phyloP scores from a whole-genome alignment of 768 basidiomycete species.

The Cystobasidium onofrii region DNA sequence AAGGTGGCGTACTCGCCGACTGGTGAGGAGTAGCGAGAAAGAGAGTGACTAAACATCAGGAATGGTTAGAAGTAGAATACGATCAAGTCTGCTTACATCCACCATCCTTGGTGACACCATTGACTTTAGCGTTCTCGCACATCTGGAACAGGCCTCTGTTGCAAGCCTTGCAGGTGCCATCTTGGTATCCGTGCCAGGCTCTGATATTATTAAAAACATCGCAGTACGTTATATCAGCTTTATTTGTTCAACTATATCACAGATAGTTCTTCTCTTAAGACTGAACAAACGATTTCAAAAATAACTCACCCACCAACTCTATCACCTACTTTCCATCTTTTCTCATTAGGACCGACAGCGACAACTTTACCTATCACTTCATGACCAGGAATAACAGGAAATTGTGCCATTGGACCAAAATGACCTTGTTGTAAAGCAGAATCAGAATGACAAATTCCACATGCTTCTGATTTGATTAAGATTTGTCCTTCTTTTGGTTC shows the following conservation, averaged over 20 bases:
- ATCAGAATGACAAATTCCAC: background rate
- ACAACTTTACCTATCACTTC: conserved; percentile 40
- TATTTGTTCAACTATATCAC: too few species aligned
- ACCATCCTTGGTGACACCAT: conserved; percentile 36
- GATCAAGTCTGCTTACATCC: conserved; percentile 19
- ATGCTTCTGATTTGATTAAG: conserved; percentile 29
- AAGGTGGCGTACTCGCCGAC: conserved; percentile 43
- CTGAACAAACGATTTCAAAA: background rate
- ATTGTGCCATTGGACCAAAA: background rate
- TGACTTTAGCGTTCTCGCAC: conserved; percentile 40
- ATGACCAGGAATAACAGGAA: conserved; percentile 34
- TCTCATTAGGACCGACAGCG: conserved; percentile 33
- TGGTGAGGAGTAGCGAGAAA: background rate
- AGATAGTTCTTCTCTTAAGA: background rate
- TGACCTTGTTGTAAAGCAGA: background rate
- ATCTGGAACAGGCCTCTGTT: conserved; percentile 24
- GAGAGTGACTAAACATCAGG: too few species aligned
- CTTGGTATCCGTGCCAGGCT: conserved; percentile 31
- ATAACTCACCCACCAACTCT: conserved; percentile 35
- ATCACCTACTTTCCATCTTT: conserved; percentile 40
- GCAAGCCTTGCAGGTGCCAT: conserved; percentile 30
- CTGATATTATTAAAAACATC: too few species aligned
- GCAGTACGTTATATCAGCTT: too few species aligned
- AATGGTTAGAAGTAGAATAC: background rate
- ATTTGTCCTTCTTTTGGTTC: conserved; percentile 28